Conservation (phyloP, 2,329 filamentous ascomycete genomes). For the Ascochyta clinopodiicola region DNA sequence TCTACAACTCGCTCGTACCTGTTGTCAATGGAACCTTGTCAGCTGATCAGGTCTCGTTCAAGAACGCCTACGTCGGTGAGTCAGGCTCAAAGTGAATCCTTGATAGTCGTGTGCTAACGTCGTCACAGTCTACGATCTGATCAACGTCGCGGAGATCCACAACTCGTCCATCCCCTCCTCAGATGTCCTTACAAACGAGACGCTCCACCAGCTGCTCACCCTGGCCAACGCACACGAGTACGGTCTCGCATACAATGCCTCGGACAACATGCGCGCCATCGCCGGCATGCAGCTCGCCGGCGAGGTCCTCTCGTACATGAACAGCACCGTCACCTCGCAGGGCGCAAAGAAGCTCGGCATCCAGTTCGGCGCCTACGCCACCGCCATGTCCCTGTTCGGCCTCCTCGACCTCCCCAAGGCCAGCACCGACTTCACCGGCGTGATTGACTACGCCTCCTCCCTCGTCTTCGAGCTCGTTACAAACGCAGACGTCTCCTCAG, state of each 20-base stretch:
- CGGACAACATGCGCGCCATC: conserved; percentile 55
- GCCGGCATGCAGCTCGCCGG: conserved; percentile 57
- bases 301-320: conserved; percentile 54
- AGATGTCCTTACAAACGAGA: conserved; percentile 64
- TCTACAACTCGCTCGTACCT: conserved; percentile 61
- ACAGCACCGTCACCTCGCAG: conserved; percentile 49
- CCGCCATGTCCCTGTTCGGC: conserved; percentile 68
- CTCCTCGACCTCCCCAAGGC: conserved; percentile 59
- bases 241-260: conserved; percentile 79
- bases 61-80: conserved; percentile 70
- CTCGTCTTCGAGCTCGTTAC: conserved; percentile 80
- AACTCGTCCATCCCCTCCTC: conserved; percentile 66
- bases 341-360: conserved; percentile 55
- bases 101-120: neutral
- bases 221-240: conserved; percentile 83
- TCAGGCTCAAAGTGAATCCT: neutral
- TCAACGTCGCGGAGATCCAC: conserved; percentile 69
- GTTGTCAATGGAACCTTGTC: conserved; percentile 61
- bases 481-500: conserved; percentile 43
- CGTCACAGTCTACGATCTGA: conserved; percentile 62
- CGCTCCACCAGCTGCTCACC: conserved; percentile 69
- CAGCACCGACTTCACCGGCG: conserved; percentile 71
- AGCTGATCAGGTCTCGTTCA: conserved; percentile 58
- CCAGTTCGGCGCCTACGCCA: conserved; percentile 68
- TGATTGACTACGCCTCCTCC: conserved; percentile 83